Conservation (phyloP, 164 flowering plant species). For the Vitis labrusca region DNA sequence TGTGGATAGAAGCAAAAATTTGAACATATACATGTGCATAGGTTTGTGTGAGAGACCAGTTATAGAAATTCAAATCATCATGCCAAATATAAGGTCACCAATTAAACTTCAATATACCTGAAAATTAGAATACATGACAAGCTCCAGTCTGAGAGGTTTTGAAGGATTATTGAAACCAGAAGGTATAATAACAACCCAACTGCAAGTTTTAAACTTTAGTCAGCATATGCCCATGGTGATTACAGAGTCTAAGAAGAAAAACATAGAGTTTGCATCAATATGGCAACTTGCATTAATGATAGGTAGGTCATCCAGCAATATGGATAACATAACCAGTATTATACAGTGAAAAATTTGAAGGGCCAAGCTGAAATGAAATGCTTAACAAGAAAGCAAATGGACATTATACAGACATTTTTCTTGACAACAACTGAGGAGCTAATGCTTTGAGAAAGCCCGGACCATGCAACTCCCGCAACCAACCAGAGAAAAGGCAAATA, state of each 20-base stretch:
- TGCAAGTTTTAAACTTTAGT: not conserved
- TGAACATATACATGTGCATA: too few relatives aligned
- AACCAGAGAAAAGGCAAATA: constrained; percentile 17
- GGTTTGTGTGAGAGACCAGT: not conserved
- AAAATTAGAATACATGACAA: not conserved
- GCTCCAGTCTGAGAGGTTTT: not conserved
- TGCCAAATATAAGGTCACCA: not conserved
- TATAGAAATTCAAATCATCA: not conserved
- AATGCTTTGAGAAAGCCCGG: constrained; percentile 18
- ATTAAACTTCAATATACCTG: constrained; percentile 3
- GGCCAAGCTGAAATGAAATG: not conserved
- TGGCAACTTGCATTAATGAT: not conserved
- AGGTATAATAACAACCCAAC: constrained; percentile 1
- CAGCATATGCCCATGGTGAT: not conserved
- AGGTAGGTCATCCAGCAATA: not conserved
- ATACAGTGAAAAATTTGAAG: not conserved
- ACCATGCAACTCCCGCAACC: constrained; percentile 23
- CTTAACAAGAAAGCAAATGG: not conserved
- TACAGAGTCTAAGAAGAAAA: not conserved
- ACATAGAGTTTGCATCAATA: not conserved
- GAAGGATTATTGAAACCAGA: not conserved
- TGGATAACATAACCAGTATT: not conserved
- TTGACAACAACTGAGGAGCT: constrained; percentile 11
- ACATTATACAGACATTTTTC: constrained; percentile 3
- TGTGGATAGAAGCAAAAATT: too few relatives aligned